These are phyloP conservation scores for Raffaelea arxii DNA, from an alignment of 2,329 filamentous ascomycete genomes.

Conservation along the genomic window DNA sequence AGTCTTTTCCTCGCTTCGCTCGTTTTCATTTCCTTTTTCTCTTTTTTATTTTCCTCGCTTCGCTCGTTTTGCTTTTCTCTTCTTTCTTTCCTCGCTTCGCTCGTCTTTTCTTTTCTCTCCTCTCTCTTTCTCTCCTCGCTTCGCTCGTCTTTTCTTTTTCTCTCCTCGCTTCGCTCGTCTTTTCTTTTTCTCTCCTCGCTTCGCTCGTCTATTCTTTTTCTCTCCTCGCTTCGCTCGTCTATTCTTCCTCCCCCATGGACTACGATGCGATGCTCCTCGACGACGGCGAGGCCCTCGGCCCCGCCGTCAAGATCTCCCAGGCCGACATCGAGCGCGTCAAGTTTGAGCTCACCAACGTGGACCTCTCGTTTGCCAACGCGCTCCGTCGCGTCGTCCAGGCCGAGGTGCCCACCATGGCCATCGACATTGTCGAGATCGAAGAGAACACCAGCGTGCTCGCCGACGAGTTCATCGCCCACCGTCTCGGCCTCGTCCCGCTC, in stretches of 20 bases:
- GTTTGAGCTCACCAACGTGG: constrained; percentile 83
- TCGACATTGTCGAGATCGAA: constrained; percentile 89
- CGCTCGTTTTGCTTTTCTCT: not conserved
- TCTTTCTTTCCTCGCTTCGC: not conserved
- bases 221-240: too few relatives aligned
- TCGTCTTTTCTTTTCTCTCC: too few relatives aligned
- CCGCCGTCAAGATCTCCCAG: constrained; percentile 57
- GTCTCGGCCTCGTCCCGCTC: constrained; percentile 81
- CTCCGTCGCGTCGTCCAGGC: constrained; percentile 84
- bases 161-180: too few relatives aligned
- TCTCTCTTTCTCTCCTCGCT: too few relatives aligned
- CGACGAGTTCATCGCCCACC: constrained; percentile 91
- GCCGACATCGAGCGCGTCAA: constrained; percentile 74
- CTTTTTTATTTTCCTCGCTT: not conserved
- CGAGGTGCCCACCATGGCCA: constrained; percentile 88
- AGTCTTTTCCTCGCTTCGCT: not conserved
- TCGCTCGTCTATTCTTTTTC: too few relatives aligned
- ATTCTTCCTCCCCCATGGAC: constrained; percentile 36
- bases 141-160: too few relatives aligned
- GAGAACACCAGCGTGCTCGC: constrained; percentile 91
- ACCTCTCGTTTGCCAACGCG: constrained; percentile 87
- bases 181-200: too few relatives aligned
- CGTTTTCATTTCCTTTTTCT: not conserved
- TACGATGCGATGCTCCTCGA: constrained; percentile 49
- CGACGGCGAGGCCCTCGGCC: constrained; percentile 47